Percentiles rank a stretch among this genome's conserved stretches.
Conservation (phyloP, 2,329 filamentous ascomycete genomes). For the Neonectria neomacrospora region DNA sequence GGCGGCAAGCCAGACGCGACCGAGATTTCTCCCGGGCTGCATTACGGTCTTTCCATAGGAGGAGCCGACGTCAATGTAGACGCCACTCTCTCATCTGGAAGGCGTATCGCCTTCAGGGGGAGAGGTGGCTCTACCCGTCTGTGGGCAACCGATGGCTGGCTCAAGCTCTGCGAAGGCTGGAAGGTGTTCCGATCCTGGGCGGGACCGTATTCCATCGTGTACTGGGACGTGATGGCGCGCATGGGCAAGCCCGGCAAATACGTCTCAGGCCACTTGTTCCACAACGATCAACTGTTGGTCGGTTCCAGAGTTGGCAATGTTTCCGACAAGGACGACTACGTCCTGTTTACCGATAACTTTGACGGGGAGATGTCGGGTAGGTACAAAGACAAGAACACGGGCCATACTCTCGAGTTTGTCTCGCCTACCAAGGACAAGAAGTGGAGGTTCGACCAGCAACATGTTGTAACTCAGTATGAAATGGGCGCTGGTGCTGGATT, state of each 20-base stretch:
- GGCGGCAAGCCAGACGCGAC: slow-evolving; percentile 11
- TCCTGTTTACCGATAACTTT: slow-evolving; percentile 13
- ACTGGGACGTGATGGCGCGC: slow-evolving; percentile 4
- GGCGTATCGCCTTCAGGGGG: slow-evolving; percentile 6
- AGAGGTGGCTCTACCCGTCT: slow-evolving; percentile 12
- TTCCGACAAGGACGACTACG: slow-evolving; percentile 12
- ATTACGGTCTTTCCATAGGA: slow-evolving; percentile 11
- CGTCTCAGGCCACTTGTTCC: slow-evolving; percentile 10
- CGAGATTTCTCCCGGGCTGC: slow-evolving; percentile 10
- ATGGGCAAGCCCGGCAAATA: slow-evolving; percentile 1
- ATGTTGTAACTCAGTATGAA: slow-evolving; percentile 16
- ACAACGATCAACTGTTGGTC: slow-evolving; percentile 10
- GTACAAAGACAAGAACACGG: slow-evolving; percentile 14
- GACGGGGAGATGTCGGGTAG: slow-evolving; percentile 9
- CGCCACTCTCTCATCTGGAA: slow-evolving; percentile 13
- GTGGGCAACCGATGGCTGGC: slow-evolving; percentile 7
- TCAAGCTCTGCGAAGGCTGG: slow-evolving; percentile 14
- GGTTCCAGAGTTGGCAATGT: slow-evolving; percentile 7
- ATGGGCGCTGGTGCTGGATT: slow-evolving; percentile 12
- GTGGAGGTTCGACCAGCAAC: slow-evolving; percentile 9
- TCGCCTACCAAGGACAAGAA: slow-evolving; percentile 12
- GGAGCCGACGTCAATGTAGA: slow-evolving; percentile 7
- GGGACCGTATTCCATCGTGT: slow-evolving; percentile 10
- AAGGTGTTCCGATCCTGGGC: slow-evolving; percentile 10
- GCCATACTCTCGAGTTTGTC: slow-evolving; percentile 9